Base-by-base conservation (phyloP, 371 early-diverging fungal species). In the Chytridium lagenaria region DNA sequence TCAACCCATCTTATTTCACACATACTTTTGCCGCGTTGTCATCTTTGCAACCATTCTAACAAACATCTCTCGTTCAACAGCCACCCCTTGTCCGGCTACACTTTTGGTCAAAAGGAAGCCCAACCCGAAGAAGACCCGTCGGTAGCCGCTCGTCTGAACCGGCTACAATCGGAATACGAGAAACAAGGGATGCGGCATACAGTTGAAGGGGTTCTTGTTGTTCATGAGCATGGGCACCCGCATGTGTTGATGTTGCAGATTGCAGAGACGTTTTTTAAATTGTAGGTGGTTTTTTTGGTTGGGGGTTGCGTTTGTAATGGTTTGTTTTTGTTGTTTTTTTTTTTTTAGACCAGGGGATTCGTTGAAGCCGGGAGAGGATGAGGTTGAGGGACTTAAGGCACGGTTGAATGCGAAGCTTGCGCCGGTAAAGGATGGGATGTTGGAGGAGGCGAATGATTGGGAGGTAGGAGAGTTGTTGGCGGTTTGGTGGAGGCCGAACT, bases 201-300 rank as follows among this genome's bases (percentile, higher is more conserved):
- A 0, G 93, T 93, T 5, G 93, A 92, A 77, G 94, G 87, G 5
- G 90, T 92, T 0, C 74, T 94, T 23, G 85, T 93, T 0, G 91
- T 92, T 28, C 93, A 94, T 80, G 92, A 92, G 70, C 92, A 93
- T 75, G 88, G 88, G 55, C 92, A 92, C 82, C 93, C 94, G 12
- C 93, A 93, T 69, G 90, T 94, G 10, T 81, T 94, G 22, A 86
- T 93, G 89, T 72, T 94, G 37, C 91, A 92, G 75, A 90, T 90
- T 69, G 91, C 89, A 44, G 90, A 91, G 74, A 79, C 89, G 0
- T 92, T 89, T 74, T 93, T 92, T 78, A 91, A 91, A 77, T 78
- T 92, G 89, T 90, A 81, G 74, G 84, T 79, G 1, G 22, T 19
- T 37, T 31, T 39, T 2, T 22, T 19, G 15, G 37, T 26, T 59